Conservation (phyloP, 192 early-diverging fungal genomes). For the Backusella parvicylindrica region DNA sequence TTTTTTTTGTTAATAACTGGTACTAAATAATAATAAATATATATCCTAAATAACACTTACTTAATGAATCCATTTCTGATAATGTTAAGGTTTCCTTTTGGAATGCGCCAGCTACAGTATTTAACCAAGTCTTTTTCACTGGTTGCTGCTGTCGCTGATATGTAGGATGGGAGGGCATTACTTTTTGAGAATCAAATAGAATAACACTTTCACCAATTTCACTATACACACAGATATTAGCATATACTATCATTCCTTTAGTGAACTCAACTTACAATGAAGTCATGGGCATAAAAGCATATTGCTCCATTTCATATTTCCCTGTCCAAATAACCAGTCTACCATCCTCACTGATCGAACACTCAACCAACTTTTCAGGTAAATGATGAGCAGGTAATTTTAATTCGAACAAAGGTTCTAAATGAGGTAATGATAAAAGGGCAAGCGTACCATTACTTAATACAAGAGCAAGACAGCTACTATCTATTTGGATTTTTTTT, state of each 20-base stretch:
- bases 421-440: slow-evolving; percentile 22
- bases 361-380: slow-evolving; percentile 7
- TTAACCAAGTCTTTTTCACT: slow-evolving; percentile 32
- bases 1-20: neutral
- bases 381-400: neutral
- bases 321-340: slow-evolving; percentile 28
- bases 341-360: slow-evolving; percentile 27
- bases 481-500: too few species aligned
- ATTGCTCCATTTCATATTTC: slow-evolving; percentile 25
- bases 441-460: slow-evolving; percentile 14
- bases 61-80: slow-evolving; percentile 26
- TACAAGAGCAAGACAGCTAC: slow-evolving; percentile 10
- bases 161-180: slow-evolving; percentile 18
- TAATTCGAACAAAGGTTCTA: slow-evolving; percentile 11
- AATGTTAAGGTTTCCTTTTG: slow-evolving; percentile 22
- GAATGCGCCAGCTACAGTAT: slow-evolving; percentile 27
- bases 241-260: too few species aligned
- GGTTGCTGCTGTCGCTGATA: neutral
- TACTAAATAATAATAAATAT: neutral
- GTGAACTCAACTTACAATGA: slow-evolving; percentile 14
- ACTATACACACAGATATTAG: neutral
- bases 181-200: slow-evolving; percentile 18
- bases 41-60: too few species aligned
- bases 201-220: slow-evolving; percentile 25
- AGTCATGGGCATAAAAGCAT: slow-evolving; percentile 11